phyloP scores from a whole-genome alignment of 768 basidiomycete genomes.

The Ramaria sp. region DNA sequence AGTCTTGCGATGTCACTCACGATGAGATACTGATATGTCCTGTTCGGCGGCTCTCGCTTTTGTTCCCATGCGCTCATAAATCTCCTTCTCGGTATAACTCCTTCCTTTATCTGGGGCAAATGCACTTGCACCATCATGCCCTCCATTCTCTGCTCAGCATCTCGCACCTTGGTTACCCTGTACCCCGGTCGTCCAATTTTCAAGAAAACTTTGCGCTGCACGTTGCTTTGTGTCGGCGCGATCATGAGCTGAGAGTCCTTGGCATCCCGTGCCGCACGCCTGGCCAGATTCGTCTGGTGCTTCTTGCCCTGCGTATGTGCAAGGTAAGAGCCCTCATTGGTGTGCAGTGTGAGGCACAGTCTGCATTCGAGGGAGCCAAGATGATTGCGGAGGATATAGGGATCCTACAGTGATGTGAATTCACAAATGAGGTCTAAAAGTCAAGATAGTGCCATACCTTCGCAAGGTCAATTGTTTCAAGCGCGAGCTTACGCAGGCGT shows the following conservation, averaged over 20 bases:
- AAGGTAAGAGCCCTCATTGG: constrained; percentile 98
- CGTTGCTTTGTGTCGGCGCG: constrained; percentile 53
- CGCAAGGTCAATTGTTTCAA: constrained; percentile 96
- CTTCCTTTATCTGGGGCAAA: constrained; percentile 86
- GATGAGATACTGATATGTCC: constrained; percentile 94
- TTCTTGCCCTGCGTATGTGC: constrained; percentile 99
- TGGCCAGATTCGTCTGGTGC: constrained; percentile 95
- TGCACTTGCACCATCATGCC: constrained; percentile 98
- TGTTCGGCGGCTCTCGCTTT: constrained; percentile 87
- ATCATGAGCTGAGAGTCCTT: constrained; percentile 90
- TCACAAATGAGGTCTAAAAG: not conserved
- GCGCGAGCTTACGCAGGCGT: constrained; percentile 84
- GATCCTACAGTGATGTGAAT: constrained; percentile 46
- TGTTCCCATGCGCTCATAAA: constrained; percentile 99
- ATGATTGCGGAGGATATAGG: constrained; percentile 97
- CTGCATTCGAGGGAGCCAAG: constrained; percentile 97
- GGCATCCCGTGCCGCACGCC: constrained; percentile 93
- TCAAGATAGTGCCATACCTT: constrained; percentile 45
- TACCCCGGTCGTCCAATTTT: constrained; percentile 96
- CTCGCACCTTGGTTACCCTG: constrained; percentile 93
- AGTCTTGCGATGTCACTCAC: constrained; percentile 38
- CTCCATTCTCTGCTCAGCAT: constrained; percentile 81
- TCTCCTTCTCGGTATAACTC: constrained; percentile 71
- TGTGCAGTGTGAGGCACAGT: constrained; percentile 93
- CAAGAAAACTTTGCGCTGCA: constrained; percentile 90